Percentiles rank a stretch among this genome's conserved stretches.
These are phyloP conservation scores for Wallemia ichthyophaga DNA, from an alignment of 1,284 basidiomycete genomes.

Conservation along the genomic window DNA sequence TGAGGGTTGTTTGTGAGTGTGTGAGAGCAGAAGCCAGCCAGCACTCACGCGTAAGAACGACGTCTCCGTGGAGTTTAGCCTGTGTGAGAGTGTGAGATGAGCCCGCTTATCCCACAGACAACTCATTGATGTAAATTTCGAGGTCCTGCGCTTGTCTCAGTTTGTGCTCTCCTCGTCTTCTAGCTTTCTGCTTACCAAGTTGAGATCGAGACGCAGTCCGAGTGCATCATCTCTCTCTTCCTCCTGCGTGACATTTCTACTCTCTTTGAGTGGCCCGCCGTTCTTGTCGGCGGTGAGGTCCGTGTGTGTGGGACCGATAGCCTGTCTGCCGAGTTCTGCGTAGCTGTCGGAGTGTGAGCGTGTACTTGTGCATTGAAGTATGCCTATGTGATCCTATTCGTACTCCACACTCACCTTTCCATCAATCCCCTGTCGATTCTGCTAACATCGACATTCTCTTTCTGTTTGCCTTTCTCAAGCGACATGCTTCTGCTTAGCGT, in stretches of 20 bases:
- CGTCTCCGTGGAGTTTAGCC: neutral
- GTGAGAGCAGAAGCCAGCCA: neutral
- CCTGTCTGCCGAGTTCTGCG: neutral
- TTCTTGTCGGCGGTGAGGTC: neutral
- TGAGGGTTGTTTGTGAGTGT: neutral
- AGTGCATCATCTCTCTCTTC: neutral
- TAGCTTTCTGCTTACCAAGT: neutral
- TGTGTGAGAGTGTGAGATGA: neutral
- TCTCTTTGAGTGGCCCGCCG: neutral
- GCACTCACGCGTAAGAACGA: neutral
- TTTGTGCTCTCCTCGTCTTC: too few relatives aligned
- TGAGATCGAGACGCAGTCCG: neutral
- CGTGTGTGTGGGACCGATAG: neutral
- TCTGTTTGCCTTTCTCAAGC: neutral
- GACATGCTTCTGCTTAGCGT: too few relatives aligned
- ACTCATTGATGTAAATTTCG: neutral
- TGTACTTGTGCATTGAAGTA: too few relatives aligned
- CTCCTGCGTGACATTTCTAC: neutral
- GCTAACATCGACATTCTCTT: neutral
- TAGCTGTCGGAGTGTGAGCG: neutral
- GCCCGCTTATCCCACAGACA: neutral
- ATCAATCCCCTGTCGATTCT: neutral
- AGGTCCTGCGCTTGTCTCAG: too few relatives aligned
- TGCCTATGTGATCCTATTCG: too few relatives aligned
- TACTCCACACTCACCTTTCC: too few relatives aligned